These are phyloP conservation scores for Rhododendron henanense DNA, from an alignment of 148 eudicot genomes.

Conservation along the genomic window DNA sequence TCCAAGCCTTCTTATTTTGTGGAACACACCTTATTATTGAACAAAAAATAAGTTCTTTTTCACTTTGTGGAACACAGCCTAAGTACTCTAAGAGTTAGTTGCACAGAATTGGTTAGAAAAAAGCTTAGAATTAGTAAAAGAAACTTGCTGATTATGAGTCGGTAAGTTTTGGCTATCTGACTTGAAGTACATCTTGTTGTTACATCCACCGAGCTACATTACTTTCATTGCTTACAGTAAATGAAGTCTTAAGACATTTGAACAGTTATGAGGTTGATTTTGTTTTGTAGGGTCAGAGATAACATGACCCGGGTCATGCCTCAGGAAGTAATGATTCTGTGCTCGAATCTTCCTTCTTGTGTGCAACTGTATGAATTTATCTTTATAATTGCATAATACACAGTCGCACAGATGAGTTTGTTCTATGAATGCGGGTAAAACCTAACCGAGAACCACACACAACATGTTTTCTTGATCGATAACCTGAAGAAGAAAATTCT, in stretches of 20 bases:
- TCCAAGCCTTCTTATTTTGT: no score
- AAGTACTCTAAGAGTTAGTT: neutral
- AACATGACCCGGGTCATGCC: neutral
- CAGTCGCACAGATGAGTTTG: neutral
- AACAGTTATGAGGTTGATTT: neutral
- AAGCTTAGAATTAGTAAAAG: neutral
- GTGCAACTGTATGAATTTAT: neutral
- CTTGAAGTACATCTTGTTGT: no score
- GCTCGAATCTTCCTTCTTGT: neutral
- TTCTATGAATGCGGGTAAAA: neutral
- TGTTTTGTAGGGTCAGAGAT: neutral
- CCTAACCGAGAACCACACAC: neutral
- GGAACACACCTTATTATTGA: no score
- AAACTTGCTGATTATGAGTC: neutral
- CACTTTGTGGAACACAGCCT: no score
- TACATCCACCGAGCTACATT: neutral
- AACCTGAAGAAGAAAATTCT: neutral
- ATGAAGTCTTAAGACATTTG: neutral
- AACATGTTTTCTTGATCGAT: neutral
- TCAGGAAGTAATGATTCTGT: neutral
- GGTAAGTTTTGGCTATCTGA: neutral
- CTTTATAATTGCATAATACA: neutral
- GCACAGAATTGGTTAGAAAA: neutral
- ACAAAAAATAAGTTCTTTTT: no score
- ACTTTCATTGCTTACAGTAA: neutral